A percentile compares a stretch with the other conserved stretches of the same genome.
Conservation (phyloP, 331 rosid genomes). For the Arachis monticola region DNA sequence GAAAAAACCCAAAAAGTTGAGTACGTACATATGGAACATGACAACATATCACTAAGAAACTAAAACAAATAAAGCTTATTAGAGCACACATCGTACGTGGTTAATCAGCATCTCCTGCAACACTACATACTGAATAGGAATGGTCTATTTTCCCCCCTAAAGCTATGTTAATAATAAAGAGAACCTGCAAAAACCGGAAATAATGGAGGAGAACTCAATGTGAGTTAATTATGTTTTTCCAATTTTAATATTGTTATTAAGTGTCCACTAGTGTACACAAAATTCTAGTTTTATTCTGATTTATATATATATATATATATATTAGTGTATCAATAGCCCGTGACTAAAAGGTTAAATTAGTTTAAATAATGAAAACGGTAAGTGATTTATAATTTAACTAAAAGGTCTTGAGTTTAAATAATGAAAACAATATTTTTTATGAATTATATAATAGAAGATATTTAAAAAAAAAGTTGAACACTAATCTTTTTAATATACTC, state of each 20-base stretch:
- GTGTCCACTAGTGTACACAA: background rate
- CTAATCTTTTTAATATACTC: no score
- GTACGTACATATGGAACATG: background rate
- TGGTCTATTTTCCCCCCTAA: no score
- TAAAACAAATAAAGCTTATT: background rate
- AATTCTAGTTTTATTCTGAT: no score
- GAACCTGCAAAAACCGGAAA: conserved; percentile 59
- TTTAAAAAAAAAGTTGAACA: no score
- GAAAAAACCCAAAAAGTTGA: background rate
- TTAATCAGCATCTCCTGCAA: conserved; percentile 29
- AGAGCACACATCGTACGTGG: background rate
- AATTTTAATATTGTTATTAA: background rate
- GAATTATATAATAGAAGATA: no score
- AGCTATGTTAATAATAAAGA: conserved; percentile 62
- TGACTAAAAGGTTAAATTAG: no score
- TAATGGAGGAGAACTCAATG: background rate
- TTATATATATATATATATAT: no score
- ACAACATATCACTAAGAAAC: background rate
- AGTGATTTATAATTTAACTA: no score
- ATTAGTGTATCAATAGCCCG: no score
- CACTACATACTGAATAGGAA: background rate
- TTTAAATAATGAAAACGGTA: no score
- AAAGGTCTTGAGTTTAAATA: no score
- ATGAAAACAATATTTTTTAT: no score
- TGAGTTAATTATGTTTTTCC: conserved; percentile 18